Conservation (phyloP, 441 rosid genomes). For the Populus hybrid region DNA sequence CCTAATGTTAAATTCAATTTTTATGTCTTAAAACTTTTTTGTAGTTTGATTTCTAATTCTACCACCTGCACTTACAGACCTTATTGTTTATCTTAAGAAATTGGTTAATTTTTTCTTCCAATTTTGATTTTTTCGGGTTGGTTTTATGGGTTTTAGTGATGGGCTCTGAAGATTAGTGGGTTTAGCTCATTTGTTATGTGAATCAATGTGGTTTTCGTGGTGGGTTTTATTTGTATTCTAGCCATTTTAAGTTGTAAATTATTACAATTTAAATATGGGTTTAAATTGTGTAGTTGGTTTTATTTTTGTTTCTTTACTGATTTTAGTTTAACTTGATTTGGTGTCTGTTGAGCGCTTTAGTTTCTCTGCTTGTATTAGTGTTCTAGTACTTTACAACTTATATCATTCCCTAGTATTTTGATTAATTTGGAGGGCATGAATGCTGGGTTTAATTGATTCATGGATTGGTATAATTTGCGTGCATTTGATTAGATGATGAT, state of each 20-base stretch:
- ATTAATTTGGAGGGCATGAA: neutral
- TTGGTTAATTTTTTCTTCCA: no score
- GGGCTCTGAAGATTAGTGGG: neutral
- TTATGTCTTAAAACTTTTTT: neutral
- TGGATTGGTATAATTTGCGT: neutral
- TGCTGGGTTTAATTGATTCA: neutral
- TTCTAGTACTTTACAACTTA: neutral
- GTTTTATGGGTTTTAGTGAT: neutral
- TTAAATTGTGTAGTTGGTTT: neutral
- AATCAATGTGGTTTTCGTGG: neutral
- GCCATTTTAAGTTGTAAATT: neutral
- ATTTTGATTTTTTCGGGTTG: neutral
- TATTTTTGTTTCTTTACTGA: neutral
- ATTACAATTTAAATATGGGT: neutral
- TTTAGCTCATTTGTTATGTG: neutral
- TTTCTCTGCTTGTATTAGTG: neutral
- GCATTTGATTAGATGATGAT: neutral
- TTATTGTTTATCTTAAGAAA: neutral
- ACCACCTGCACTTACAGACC: neutral
- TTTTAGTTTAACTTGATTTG: neutral
- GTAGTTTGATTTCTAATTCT: neutral
- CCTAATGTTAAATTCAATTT: neutral
- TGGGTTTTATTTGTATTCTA: neutral
- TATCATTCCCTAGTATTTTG: neutral
- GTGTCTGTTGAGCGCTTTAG: neutral